Percentiles rank a stretch among this genome's conserved stretches.
These are phyloP conservation scores for Physcomitrellopsis africana DNA, from an alignment of 225 moss, liverwort and hornwort genomes.

Conservation along the genomic window DNA sequence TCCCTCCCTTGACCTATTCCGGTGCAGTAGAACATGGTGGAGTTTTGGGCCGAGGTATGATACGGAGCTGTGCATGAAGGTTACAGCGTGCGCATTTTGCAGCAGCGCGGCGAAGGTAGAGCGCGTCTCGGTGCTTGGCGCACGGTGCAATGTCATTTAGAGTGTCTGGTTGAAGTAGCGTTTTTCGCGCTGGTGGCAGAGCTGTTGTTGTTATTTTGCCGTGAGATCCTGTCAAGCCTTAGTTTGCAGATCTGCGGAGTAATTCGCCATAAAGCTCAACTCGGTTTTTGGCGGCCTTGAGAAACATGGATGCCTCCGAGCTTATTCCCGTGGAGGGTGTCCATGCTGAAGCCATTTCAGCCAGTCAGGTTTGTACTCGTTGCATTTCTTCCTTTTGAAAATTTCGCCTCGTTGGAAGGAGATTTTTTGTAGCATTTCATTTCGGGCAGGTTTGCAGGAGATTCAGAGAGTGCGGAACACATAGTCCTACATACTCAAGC, in stretches of 20 bases:
- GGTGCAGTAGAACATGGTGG: neutral
- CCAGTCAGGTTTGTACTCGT: conserved; percentile 24
- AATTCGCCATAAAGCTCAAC: neutral
- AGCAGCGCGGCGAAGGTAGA: conserved; percentile 6
- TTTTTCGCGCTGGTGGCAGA: neutral
- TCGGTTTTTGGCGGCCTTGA: neutral
- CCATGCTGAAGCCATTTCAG: conserved; percentile 17
- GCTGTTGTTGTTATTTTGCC: neutral
- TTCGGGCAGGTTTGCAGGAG: neutral
- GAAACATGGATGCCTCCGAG: conserved; percentile 18
- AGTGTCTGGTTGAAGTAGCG: conserved; percentile 12
- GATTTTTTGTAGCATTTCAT: neutral
- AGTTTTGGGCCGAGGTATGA: neutral
- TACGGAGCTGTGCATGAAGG: conserved; percentile 16
- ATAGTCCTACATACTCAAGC: neutral
- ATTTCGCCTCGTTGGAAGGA: neutral
- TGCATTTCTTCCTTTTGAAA: neutral
- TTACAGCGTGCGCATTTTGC: conserved; percentile 6
- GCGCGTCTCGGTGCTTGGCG: neutral
- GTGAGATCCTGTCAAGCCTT: neutral
- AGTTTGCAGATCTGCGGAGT: neutral
- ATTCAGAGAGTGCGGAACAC: neutral
- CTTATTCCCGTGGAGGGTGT: conserved; percentile 14
- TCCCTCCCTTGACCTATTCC: neutral
- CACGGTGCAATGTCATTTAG: neutral